phyloP scores from a whole-genome alignment of 371 early-diverging fungal genomes.

The Rhizopus sp. region DNA sequence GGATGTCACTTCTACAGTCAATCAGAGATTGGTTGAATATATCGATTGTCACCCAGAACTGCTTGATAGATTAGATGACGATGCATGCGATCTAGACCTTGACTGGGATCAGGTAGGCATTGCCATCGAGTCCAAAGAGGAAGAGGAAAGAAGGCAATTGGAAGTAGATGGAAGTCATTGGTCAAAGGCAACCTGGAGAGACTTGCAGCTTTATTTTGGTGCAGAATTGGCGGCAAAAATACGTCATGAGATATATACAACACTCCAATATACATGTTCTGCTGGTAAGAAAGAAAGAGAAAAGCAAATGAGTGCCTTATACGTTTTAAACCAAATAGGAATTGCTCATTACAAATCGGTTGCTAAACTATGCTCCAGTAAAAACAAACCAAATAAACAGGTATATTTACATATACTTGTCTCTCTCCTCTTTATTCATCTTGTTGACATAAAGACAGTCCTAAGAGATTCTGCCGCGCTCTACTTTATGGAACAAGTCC shows the following conservation, averaged over 20 bases:
- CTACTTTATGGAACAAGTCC: conserved; percentile 63
- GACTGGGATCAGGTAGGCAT: conserved; percentile 40
- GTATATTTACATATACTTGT: conserved; percentile 21
- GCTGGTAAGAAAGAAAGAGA: conserved; percentile 53
- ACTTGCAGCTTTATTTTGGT: conserved; percentile 74
- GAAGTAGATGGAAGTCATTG: conserved; percentile 18
- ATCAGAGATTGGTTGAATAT: conserved; percentile 55
- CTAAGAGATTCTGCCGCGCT: conserved; percentile 57
- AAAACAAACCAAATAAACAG: conserved; percentile 90
- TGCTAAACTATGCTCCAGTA: conserved; percentile 83
- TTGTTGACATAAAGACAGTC: conserved; percentile 47
- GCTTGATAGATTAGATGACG: conserved; percentile 29
- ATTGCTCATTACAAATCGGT: conserved; percentile 84
- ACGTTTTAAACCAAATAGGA: conserved; percentile 30
- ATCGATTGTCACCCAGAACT: conserved; percentile 36
- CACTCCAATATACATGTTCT: conserved; percentile 81
- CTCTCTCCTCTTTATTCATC: too few relatives aligned
- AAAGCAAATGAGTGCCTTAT: not conserved
- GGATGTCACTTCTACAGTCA: conserved; percentile 78
- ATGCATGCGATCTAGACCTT: conserved; percentile 24
- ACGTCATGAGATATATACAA: conserved; percentile 63
- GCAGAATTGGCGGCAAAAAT: conserved; percentile 72
- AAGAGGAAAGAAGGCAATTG: conserved; percentile 15
- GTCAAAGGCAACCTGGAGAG: conserved; percentile 51
- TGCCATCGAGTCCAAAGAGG: conserved; percentile 23